Evolutionary conservation across 2,329 filamentous ascomycete genomes (phyloP).

Genomic region (Laburnicola sp.): DNA sequence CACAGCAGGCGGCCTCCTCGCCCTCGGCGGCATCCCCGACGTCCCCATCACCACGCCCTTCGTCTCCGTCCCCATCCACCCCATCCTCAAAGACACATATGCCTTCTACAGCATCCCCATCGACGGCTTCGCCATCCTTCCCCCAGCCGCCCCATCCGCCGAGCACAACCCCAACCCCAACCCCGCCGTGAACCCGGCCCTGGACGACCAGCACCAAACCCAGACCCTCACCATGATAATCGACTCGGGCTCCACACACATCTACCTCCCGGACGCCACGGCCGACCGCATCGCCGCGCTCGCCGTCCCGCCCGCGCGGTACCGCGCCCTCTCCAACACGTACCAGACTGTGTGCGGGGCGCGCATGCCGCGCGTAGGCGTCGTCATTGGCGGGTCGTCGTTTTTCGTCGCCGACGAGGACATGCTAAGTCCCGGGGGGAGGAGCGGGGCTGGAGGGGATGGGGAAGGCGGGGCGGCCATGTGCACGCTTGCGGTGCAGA

Average conservation of each 20-base stretch:
- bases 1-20: conserved; percentile 29
- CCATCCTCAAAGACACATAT: conserved; percentile 18
- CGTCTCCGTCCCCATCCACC: conserved; percentile 22
- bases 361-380: conserved; percentile 22
- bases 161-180: neutral
- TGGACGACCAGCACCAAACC: neutral
- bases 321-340: conserved; percentile 5
- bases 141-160: conserved; percentile 4
- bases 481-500: conserved; percentile 24
- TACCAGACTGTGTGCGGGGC: conserved; percentile 24
- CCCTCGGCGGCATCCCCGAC: conserved; percentile 35
- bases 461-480: conserved; percentile 7
- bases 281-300: conserved; percentile 22
- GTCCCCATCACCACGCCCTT: conserved; percentile 20
- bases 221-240: conserved; percentile 22
- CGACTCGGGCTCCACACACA: conserved; percentile 29
- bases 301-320: conserved; percentile 26
- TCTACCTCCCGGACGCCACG: conserved; percentile 28
- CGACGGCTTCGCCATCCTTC: conserved; percentile 28
- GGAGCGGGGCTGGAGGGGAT: neutral
- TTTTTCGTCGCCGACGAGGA: conserved; percentile 24
- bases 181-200: neutral
- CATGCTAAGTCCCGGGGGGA: conserved; percentile 17
- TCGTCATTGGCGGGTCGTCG: conserved; percentile 17
- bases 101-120: conserved; percentile 32